A percentile compares a stretch with the other conserved stretches of the same genome.
phyloP scores from a whole-genome alignment of 345 rosid species.

The Melaleuca quinquenervia region DNA sequence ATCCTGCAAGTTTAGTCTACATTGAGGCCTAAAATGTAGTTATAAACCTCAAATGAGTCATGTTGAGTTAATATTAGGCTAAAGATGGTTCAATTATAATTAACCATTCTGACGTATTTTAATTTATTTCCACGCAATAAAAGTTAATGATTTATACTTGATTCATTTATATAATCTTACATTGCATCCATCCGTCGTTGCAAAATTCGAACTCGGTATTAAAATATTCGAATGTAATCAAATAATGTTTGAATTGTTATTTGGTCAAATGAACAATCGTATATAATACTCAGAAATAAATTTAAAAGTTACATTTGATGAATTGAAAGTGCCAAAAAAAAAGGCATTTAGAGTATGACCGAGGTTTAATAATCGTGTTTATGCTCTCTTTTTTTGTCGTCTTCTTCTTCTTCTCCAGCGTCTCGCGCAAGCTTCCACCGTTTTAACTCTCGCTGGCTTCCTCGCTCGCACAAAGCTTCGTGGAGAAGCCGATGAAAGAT shows the following conservation, averaged over 20 bases:
- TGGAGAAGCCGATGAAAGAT: background rate
- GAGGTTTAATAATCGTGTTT: background rate
- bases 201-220: background rate
- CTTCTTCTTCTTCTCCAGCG: background rate
- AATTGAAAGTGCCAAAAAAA: background rate
- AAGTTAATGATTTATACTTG: too few species aligned
- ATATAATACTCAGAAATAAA: background rate
- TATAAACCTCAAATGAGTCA: too few species aligned
- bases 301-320: background rate
- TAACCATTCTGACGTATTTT: too few species aligned
- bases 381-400: background rate
- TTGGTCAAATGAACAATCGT: background rate
- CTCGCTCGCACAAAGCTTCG: background rate
- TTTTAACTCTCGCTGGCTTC: background rate
- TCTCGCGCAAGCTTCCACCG: background rate
- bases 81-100: too few species aligned
- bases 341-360: too few species aligned
- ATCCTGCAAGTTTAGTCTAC: too few species aligned
- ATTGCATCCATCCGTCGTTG: rapidly evolving
- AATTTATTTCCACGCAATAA: too few species aligned
- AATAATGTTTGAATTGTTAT: background rate
- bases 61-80: too few species aligned
- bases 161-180: rapidly evolving
- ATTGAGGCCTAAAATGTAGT: too few species aligned
- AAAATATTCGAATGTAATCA: background rate